Evolutionary conservation across 2,329 filamentous ascomycete genomes (phyloP), one percentile per base, ranked within the genome.

Genomic region (Leptographium galeiforme): DNA sequence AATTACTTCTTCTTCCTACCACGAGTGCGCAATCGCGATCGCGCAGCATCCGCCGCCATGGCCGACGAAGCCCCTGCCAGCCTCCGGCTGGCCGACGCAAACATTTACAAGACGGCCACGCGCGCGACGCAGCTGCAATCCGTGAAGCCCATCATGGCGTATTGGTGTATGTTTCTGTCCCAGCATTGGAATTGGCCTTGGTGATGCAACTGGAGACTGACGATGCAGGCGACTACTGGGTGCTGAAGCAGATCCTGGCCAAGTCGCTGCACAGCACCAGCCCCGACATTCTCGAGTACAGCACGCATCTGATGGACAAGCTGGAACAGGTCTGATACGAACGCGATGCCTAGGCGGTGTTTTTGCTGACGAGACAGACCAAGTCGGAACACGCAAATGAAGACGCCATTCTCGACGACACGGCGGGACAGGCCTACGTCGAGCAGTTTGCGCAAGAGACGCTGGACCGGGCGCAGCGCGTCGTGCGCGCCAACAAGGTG

Each of bases 371-470:
- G 58, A 30, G 60, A 58, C 60, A 85, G 76, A 84, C 80, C 58
- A 93, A 93, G 72, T 72, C 72, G 12, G 79, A 86, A 54, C 82
- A 91, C 63, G 75, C 82, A 11, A 76, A 79, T 48, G 87, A 97
- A 63, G 88, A 94, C 64, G 86, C 89, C 16, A 83, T 97, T 52
- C 75, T 80, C 7, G 91, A 97, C 67, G 90, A 96, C 61, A 72
- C 83, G 1, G 88, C 86, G 5, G 91, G 89, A 1, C 88, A 90
- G 68, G 89, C 89, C 52, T 95, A 95, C 62, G 84, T 97, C 48
- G 90, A 97, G 68, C 86, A 95, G 65, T 98, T 98, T 67, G 91
- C 85, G 0, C 75, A 91, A 58, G 87, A 95, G 63, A 90, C 89
- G 0, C 90, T 98, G 58, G 79, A 84, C 48, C 81, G 89, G 58